Percentiles rank a stretch among this genome's conserved stretches.
These are phyloP conservation scores for Acanthamoeba lugdunensis DNA, from an alignment of 208 protist species.

Conservation along the genomic window DNA sequence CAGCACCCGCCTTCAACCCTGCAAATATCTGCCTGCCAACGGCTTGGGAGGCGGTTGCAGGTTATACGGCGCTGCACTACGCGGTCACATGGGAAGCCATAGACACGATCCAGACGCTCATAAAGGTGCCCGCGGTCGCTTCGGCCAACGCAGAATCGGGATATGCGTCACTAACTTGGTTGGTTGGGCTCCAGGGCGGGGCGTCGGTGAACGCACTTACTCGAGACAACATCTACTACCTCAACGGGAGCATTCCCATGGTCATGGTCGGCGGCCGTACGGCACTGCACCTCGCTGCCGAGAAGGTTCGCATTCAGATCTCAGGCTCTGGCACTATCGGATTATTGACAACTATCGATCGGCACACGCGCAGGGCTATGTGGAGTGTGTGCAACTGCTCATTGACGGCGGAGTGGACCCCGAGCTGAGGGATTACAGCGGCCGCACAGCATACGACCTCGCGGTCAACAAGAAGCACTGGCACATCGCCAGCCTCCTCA, in stretches of 20 bases:
- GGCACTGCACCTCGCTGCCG: constrained; percentile 16
- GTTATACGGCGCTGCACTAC: constrained; percentile 48
- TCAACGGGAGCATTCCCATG: constrained; percentile 61
- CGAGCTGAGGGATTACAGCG: constrained; percentile 13
- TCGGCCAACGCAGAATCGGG: neutral
- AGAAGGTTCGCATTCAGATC: neutral
- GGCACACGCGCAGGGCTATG: neutral
- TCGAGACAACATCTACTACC: constrained; percentile 31
- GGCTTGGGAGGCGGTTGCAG: neutral
- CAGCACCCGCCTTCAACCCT: neutral
- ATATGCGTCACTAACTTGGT: no score
- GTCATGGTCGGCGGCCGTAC: constrained; percentile 26
- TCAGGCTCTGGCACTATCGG: no score
- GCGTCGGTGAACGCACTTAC: neutral
- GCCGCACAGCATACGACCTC: constrained; percentile 52
- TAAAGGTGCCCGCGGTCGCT: neutral
- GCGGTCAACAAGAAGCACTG: constrained; percentile 12
- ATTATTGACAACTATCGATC: neutral
- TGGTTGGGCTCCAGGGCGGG: neutral
- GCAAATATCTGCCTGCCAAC: neutral
- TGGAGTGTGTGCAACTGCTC: neutral
- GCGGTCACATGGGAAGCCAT: constrained; percentile 1
- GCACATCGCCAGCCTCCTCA: neutral
- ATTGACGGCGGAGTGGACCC: neutral
- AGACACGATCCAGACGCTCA: constrained; percentile 4